Evolutionary conservation across 225 moss, liverwort and hornwort genomes (phyloP).

Genomic region (Climacium dendroides): DNA sequence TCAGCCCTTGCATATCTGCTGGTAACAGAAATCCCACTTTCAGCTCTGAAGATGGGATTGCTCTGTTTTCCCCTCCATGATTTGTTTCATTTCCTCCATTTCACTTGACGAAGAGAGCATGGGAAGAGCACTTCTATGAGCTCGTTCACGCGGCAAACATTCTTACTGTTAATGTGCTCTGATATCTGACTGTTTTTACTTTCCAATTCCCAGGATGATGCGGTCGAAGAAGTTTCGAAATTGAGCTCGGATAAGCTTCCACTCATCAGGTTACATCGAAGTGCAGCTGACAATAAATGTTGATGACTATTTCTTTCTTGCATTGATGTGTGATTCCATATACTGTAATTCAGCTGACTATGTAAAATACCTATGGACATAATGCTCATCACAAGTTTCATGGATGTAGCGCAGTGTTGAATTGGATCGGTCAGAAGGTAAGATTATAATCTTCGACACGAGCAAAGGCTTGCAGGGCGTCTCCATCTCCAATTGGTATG

Average conservation of each 20-base stretch:
- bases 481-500: constrained; percentile 32
- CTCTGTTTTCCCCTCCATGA: neutral
- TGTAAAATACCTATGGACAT: neutral
- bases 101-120: neutral
- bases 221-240: constrained; percentile 24
- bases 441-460: constrained; percentile 37
- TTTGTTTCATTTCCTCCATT: neutral
- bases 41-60: neutral
- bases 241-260: constrained; percentile 30
- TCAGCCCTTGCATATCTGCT: constrained; percentile 26
- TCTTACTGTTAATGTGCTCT: neutral
- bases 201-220: constrained; percentile 20
- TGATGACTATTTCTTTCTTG: neutral
- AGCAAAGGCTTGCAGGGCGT: constrained; percentile 21
- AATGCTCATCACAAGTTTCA: neutral
- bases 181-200: neutral
- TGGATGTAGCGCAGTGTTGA: constrained; percentile 26
- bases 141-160: neutral
- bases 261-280: constrained; percentile 20
- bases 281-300: neutral
- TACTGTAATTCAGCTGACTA: neutral
- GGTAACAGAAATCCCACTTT: neutral
- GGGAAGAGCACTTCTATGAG: neutral
- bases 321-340: neutral
- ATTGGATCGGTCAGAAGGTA: constrained; percentile 21